A percentile compares a stretch with the other conserved stretches of the same genome.
phyloP scores from a whole-genome alignment of 169 alveolate species.

The Plasmodium falciparum region DNA sequence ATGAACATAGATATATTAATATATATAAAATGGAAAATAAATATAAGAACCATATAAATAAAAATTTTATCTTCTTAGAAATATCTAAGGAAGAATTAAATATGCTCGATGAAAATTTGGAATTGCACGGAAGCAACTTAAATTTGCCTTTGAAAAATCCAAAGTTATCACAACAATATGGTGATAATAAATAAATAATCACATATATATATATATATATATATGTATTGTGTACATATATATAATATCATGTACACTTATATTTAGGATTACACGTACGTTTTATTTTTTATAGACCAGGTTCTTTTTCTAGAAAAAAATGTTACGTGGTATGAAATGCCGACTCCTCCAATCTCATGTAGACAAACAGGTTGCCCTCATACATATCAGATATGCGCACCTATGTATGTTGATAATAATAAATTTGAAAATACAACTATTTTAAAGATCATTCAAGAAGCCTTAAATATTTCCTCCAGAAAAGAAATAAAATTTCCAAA shows the following conservation, averaged over 20 bases:
- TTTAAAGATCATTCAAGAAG: neutral
- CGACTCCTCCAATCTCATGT: constrained; percentile 14
- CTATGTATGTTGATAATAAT: constrained; percentile 1
- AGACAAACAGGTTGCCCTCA: constrained; percentile 61
- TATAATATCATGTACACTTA: neutral
- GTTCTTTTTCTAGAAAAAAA: constrained; percentile 17
- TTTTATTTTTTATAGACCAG: constrained; percentile 22
- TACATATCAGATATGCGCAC: constrained; percentile 51
- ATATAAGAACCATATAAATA: neutral
- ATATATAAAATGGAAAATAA: constrained; percentile 1
- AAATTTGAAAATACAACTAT: constrained; percentile 17
- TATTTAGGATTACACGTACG: neutral
- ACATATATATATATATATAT: constrained; percentile 4
- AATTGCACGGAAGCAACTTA: neutral
- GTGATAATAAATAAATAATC: neutral
- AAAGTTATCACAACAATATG: neutral
- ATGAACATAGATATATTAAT: neutral
- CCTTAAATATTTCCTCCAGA: neutral
- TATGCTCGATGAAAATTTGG: neutral
- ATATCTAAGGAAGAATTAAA: neutral
- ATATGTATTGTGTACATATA: neutral
- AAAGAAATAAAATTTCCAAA: neutral
- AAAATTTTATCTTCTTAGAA: constrained; percentile 13
- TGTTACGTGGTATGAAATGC: neutral
- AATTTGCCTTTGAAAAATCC: constrained; percentile 2